A percentile compares a stretch with the other conserved stretches of the same genome.
Evolutionary conservation across 495 filamentous ascomycete species (phyloP).

Genomic region (Tricharina praecox): DNA sequence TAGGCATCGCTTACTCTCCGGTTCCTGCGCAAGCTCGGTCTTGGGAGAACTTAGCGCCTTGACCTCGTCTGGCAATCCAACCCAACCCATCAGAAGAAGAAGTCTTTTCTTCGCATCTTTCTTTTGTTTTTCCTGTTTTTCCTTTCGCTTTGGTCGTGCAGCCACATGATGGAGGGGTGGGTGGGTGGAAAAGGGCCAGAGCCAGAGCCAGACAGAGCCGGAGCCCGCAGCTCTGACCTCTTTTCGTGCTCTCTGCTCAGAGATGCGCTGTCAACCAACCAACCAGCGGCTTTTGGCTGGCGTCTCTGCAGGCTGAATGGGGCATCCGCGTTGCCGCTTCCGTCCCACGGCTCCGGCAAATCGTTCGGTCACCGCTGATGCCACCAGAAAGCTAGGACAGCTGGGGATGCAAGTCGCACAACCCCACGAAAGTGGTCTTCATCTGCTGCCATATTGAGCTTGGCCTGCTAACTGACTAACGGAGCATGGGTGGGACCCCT

Average conservation of each 20-base stretch:
- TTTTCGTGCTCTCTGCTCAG: conserved; percentile 6
- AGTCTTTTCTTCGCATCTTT: no score
- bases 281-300: conserved; percentile 12
- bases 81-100: no score
- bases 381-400: background rate
- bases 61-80: no score
- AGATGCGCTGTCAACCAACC: conserved; percentile 13
- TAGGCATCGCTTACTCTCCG: no score
- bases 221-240: background rate
- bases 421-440: conserved; percentile 3
- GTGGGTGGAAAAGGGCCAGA: no score
- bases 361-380: background rate
- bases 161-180: no score
- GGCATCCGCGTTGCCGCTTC: background rate
- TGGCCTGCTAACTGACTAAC: background rate
- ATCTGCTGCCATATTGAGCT: background rate
- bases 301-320: conserved; percentile 11
- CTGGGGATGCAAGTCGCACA: background rate
- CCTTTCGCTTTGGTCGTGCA: no score
- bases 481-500: conserved; percentile 3
- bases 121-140: no score
- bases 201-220: no score
- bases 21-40: conserved; percentile 24
- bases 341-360: background rate
- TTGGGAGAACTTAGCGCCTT: conserved; percentile 26